Percentiles rank a stretch among this genome's conserved stretches.
Evolutionary conservation across 129 eudicot species (phyloP).

Genomic region (Helianthus tuberosus): DNA sequence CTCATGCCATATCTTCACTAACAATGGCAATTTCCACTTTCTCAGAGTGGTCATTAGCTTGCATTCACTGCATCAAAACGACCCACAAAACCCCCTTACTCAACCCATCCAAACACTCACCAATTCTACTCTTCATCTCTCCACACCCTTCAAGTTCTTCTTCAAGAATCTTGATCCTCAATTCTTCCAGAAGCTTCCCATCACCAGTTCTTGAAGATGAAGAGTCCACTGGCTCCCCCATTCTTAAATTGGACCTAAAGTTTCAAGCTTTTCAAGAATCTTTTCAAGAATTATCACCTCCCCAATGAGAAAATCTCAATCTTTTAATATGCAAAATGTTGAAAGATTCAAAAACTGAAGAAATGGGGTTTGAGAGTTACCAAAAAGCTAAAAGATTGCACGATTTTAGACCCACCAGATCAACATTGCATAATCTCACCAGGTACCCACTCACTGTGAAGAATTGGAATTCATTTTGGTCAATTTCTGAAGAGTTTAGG

Average conservation of each 20-base stretch:
- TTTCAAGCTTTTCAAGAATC: conserved; percentile 36
- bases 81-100: conserved; percentile 31
- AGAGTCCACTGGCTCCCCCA: conserved; percentile 29
- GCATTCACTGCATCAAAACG: conserved; percentile 37
- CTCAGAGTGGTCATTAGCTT: conserved; percentile 53
- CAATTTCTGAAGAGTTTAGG: conserved; percentile 57
- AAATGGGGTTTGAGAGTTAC: conserved; percentile 56
- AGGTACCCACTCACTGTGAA: conserved; percentile 63
- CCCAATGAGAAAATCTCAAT: conserved; percentile 45
- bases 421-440: conserved; percentile 55
- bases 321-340: conserved; percentile 55
- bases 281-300: conserved; percentile 22
- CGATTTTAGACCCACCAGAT: conserved; percentile 57
- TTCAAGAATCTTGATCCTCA: conserved; percentile 31
- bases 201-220: conserved; percentile 47
- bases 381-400: conserved; percentile 56
- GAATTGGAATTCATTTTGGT: conserved; percentile 57
- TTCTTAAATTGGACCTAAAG: conserved; percentile 38
- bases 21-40: conserved; percentile 60
- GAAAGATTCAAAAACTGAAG: conserved; percentile 56
- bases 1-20: conserved; percentile 39
- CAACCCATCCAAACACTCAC: conserved; percentile 28
- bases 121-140: conserved; percentile 35
- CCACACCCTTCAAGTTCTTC: conserved; percentile 22
- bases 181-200: conserved; percentile 42